Conservation (phyloP, 2,329 filamentous ascomycete genomes). For the Diaporthe citrichinensis region DNA sequence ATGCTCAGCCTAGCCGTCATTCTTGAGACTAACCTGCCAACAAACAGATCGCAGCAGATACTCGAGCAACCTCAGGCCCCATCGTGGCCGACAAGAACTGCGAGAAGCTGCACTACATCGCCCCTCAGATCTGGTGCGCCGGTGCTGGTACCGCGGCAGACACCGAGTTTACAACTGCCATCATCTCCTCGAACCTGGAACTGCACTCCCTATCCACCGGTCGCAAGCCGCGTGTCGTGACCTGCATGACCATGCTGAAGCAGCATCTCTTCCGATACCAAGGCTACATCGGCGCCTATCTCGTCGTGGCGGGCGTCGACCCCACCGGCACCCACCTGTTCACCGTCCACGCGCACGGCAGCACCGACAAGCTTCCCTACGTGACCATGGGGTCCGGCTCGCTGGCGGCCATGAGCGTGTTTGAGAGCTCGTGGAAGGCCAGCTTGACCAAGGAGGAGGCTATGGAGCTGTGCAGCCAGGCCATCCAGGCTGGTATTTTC, state of each 20-base stretch:
- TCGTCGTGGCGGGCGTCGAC: constrained; percentile 96
- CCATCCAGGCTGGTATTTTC: constrained; percentile 97
- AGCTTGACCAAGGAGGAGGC: constrained; percentile 83
- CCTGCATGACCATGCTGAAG: constrained; percentile 99
- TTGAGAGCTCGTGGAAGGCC: constrained; percentile 95
- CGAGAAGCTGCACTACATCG: constrained; percentile 99
- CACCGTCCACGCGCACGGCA: constrained; percentile 98
- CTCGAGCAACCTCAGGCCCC: constrained; percentile 94
- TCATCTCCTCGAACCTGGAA: constrained; percentile 99
- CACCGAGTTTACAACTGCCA: constrained; percentile 98
- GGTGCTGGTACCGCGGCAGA: constrained; percentile 98
- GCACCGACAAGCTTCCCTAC: constrained; percentile 98
- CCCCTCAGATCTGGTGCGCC: constrained; percentile 99
- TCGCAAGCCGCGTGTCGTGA: constrained; percentile 96
- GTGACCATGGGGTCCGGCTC: constrained; percentile 99
- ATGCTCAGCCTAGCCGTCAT: neutral
- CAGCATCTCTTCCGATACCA: constrained; percentile 99
- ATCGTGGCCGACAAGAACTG: constrained; percentile 99
- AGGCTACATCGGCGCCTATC: constrained; percentile 96
- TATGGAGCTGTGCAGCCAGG: constrained; percentile 85
- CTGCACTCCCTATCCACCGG: constrained; percentile 96
- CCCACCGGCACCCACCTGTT: constrained; percentile 96
- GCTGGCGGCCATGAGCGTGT: constrained; percentile 96
- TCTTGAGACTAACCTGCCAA: neutral
- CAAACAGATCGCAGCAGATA: constrained; percentile 94